Conservation (phyloP, 202 grass and related monocot genomes). For the Digitaria exilis region DNA sequence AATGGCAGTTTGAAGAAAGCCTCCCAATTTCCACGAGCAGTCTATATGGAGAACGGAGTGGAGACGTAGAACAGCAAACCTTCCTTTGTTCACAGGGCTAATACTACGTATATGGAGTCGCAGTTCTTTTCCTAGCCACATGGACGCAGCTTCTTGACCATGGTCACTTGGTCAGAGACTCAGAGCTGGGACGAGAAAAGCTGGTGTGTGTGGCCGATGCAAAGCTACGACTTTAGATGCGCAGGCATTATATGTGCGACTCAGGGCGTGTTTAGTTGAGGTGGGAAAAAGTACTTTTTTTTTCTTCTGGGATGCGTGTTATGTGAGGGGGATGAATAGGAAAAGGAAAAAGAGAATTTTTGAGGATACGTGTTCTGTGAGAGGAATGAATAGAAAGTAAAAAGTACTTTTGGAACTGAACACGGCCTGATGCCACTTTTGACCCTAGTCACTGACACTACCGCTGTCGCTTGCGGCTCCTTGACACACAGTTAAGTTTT, state of each 20-base stretch:
- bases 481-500: not conserved
- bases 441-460: not conserved
- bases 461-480: not conserved
- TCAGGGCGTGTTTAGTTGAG: no score
- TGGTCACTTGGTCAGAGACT: no score
- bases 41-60: not conserved
- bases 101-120: no score
- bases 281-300: no score
- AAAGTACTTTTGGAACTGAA: no score
- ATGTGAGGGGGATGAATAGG: no score
- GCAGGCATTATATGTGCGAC: conserved; percentile 26
- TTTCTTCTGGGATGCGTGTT: no score
- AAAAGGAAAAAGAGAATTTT: no score
- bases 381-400: no score
- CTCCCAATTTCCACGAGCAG: not conserved
- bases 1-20: not conserved
- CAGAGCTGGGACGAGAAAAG: conserved; percentile 22
- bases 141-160: not conserved
- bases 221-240: conserved; percentile 31
- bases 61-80: not conserved
- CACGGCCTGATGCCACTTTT: conserved; percentile 30
- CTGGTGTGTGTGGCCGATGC: not conserved
- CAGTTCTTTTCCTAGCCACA: not conserved
- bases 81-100: not conserved
- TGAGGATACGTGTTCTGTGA: no score